phyloP scores from a whole-genome alignment of 371 early-diverging fungal genomes.

The Gilbertella persicaria region DNA sequence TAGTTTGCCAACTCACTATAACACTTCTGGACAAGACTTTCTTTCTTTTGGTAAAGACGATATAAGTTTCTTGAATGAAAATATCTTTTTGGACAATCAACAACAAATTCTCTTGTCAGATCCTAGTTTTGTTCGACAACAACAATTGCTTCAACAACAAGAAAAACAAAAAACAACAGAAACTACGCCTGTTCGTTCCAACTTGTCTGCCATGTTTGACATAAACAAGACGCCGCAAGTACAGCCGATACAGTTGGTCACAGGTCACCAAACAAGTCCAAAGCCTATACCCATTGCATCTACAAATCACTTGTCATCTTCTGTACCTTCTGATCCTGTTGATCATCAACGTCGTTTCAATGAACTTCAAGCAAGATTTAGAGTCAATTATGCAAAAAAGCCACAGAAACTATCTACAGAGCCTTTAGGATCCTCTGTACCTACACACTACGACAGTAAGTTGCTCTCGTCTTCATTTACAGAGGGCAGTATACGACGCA shows the following conservation, averaged over 20 bases:
- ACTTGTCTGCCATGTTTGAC: constrained; percentile 23
- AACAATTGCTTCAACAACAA: constrained; percentile 21
- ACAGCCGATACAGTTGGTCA: not conserved
- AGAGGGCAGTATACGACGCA: too few relatives aligned
- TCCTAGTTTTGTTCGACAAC: constrained; percentile 31
- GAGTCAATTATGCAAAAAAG: constrained; percentile 28
- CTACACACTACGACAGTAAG: constrained; percentile 25
- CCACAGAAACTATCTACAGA: too few relatives aligned
- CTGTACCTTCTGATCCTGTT: constrained; percentile 45
- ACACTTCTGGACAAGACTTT: too few relatives aligned
- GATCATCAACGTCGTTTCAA: constrained; percentile 31
- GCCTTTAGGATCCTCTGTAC: too few relatives aligned
- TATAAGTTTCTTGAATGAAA: too few relatives aligned
- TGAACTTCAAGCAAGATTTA: constrained; percentile 29
- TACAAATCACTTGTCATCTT: too few relatives aligned
- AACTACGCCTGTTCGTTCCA: not conserved
- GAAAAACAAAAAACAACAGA: constrained; percentile 4
- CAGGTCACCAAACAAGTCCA: not conserved
- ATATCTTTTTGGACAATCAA: too few relatives aligned
- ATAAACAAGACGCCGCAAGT: constrained; percentile 1
- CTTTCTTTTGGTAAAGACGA: too few relatives aligned
- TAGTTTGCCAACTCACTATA: too few relatives aligned
- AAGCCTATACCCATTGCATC: constrained; percentile 5
- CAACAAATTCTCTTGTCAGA: constrained; percentile 32
- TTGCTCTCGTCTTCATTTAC: constrained; percentile 66